A percentile compares a stretch with the other conserved stretches of the same genome.
Evolutionary conservation across 768 basidiomycete genomes (phyloP).

Genomic region (Pleurotus tuber-regium): DNA sequence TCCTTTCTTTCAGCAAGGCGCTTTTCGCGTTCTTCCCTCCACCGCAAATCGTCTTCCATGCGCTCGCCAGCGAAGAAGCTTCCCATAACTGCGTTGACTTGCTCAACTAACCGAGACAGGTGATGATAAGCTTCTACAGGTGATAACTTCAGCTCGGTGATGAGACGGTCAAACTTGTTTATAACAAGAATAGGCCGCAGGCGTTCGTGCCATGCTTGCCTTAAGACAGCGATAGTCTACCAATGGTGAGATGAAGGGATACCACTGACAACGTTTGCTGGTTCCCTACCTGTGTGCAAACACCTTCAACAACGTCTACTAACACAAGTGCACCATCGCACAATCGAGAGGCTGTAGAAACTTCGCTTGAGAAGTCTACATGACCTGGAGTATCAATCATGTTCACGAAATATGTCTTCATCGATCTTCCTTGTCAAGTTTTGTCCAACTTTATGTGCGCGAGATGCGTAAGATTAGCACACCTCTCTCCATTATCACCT

Average conservation of each 20-base stretch:
- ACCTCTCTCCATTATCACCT: slow-evolving; percentile 49
- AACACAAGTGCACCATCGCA: slow-evolving; percentile 96
- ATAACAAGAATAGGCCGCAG: slow-evolving; percentile 91
- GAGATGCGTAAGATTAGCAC: slow-evolving; percentile 22
- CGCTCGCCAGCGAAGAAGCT: slow-evolving; percentile 91
- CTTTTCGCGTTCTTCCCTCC: slow-evolving; percentile 89
- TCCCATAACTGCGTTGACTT: slow-evolving; percentile 98
- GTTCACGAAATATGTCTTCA: slow-evolving; percentile 81
- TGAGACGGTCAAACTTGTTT: slow-evolving; percentile 93
- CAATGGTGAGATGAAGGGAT: neutral
- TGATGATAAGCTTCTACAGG: slow-evolving; percentile 95
- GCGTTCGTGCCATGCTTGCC: slow-evolving; percentile 91
- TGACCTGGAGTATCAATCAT: slow-evolving; percentile 99
- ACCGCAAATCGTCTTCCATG: slow-evolving; percentile 94
- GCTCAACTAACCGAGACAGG: slow-evolving; percentile 88
- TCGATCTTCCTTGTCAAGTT: slow-evolving; percentile 46
- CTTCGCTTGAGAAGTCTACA: slow-evolving; percentile 97
- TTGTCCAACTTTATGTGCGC: slow-evolving; percentile 25
- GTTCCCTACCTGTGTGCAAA: slow-evolving; percentile 85
- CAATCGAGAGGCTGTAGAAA: slow-evolving; percentile 88
- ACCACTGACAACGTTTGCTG: neutral
- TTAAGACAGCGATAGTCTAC: slow-evolving; percentile 91
- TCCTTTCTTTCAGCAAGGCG: slow-evolving; percentile 78
- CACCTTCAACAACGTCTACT: slow-evolving; percentile 96
- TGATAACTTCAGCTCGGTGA: slow-evolving; percentile 89